A percentile compares a stretch with the other conserved stretches of the same genome.
Evolutionary conservation across 495 filamentous ascomycete genomes (phyloP).

Genomic region (Lasiosphaeria miniovina): DNA sequence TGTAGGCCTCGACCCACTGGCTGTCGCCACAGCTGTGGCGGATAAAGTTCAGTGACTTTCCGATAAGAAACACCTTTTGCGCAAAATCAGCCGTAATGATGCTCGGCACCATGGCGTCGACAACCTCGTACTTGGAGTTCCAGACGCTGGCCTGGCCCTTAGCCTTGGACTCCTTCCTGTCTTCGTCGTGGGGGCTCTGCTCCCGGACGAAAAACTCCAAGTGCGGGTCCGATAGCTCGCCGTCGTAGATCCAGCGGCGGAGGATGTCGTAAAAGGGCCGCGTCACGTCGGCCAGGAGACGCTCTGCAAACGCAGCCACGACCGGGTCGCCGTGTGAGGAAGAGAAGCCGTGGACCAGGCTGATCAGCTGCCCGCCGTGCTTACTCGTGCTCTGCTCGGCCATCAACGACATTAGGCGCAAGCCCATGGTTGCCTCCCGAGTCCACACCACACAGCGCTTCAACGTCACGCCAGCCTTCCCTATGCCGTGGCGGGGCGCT

Average conservation of each 20-base stretch:
- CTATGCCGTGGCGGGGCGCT: slow-evolving; percentile 61
- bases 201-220: slow-evolving; percentile 94
- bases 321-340: slow-evolving; percentile 94
- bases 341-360: slow-evolving; percentile 88
- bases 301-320: slow-evolving; percentile 89
- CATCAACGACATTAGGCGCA: slow-evolving; percentile 91
- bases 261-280: slow-evolving; percentile 96
- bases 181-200: slow-evolving; percentile 45
- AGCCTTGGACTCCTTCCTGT: slow-evolving; percentile 51
- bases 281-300: slow-evolving; percentile 86
- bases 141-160: slow-evolving; percentile 86
- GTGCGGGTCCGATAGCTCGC: slow-evolving; percentile 93
- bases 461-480: slow-evolving; percentile 89
- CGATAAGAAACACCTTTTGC: slow-evolving; percentile 92
- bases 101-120: slow-evolving; percentile 80
- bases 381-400: slow-evolving; percentile 82
- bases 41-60: slow-evolving; percentile 98
- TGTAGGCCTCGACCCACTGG: slow-evolving; percentile 93
- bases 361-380: slow-evolving; percentile 92
- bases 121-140: slow-evolving; percentile 94
- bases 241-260: slow-evolving; percentile 96
- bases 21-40: slow-evolving; percentile 90
- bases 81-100: slow-evolving; percentile 92
- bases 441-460: slow-evolving; percentile 98
- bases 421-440: slow-evolving; percentile 91